Percentiles rank a stretch among this genome's conserved stretches.
phyloP scores from a whole-genome alignment of 2,329 filamentous ascomycete species.

The Cytospora piceicola region DNA sequence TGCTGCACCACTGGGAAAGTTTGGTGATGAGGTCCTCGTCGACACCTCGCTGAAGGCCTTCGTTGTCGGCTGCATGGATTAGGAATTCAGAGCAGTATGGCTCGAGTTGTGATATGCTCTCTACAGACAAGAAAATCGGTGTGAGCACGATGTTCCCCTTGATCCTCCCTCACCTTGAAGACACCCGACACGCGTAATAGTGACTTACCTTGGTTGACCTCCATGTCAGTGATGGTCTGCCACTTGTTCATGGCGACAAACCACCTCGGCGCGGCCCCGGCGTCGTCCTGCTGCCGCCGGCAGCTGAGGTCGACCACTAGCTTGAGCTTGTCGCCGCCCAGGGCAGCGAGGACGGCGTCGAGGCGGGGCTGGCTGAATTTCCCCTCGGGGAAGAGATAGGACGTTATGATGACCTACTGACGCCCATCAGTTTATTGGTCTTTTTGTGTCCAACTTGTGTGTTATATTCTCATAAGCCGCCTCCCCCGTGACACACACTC shows the following conservation, averaged over 20 bases:
- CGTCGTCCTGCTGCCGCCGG: slow-evolving; percentile 69
- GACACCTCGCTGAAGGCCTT: slow-evolving; percentile 89
- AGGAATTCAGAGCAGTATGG: slow-evolving; percentile 96
- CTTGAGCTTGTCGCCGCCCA: slow-evolving; percentile 75
- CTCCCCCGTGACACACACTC: background rate
- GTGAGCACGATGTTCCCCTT: background rate
- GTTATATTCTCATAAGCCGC: background rate
- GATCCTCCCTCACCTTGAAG: background rate
- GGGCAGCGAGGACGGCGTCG: slow-evolving; percentile 70
- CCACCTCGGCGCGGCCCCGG: slow-evolving; percentile 56
- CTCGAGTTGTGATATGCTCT: slow-evolving; percentile 78
- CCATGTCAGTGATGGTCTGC: slow-evolving; percentile 97
- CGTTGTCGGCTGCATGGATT: slow-evolving; percentile 95
- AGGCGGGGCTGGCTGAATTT: slow-evolving; percentile 79
- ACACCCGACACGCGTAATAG: background rate
- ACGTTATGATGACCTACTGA: slow-evolving; percentile 91
- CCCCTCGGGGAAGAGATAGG: slow-evolving; percentile 85
- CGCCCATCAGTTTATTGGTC: slow-evolving; percentile 9
- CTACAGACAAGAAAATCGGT: slow-evolving; percentile 48
- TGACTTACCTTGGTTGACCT: slow-evolving; percentile 76
- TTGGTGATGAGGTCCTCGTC: slow-evolving; percentile 80
- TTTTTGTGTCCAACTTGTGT: background rate
- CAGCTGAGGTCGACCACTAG: slow-evolving; percentile 96
- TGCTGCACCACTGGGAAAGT: slow-evolving; percentile 82
- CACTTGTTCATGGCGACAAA: slow-evolving; percentile 99